Conservation (phyloP, 1,284 basidiomycete genomes). For the Ustilago bromivora region DNA sequence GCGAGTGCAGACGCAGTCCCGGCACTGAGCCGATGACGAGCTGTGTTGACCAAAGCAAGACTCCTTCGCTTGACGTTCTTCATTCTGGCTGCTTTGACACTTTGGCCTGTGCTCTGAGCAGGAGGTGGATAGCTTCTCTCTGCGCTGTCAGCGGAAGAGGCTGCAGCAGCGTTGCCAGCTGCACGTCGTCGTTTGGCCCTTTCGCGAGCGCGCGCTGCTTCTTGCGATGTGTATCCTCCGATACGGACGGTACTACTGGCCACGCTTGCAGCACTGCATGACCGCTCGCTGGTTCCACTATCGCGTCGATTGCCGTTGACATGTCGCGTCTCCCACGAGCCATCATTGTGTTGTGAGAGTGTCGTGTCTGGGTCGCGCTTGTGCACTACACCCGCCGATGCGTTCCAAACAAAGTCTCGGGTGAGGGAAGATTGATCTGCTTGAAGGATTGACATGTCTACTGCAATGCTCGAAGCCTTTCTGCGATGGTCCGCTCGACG, state of each 20-base stretch:
- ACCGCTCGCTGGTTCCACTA: slow-evolving; percentile 25
- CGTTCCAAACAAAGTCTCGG: slow-evolving; percentile 36
- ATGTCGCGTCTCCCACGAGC: slow-evolving; percentile 16
- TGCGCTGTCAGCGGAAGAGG: background rate
- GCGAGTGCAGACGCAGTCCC: slow-evolving; percentile 35
- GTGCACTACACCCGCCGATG: slow-evolving; percentile 21
- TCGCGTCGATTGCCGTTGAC: slow-evolving; percentile 14
- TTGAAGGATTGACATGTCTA: slow-evolving; percentile 30
- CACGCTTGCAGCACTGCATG: slow-evolving; percentile 23
- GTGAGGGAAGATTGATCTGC: slow-evolving; percentile 19
- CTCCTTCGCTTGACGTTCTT: slow-evolving; percentile 32
- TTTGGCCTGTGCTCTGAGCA: slow-evolving; percentile 31
- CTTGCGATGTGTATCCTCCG: slow-evolving; percentile 33
- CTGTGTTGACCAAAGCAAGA: slow-evolving; percentile 32
- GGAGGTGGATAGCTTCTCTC: slow-evolving; percentile 26
- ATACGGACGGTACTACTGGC: slow-evolving; percentile 42
- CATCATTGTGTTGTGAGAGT: background rate
- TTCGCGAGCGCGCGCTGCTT: slow-evolving; percentile 40
- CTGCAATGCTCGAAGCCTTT: slow-evolving; percentile 25
- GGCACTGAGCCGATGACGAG: slow-evolving; percentile 30
- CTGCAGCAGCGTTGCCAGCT: background rate
- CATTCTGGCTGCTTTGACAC: slow-evolving; percentile 14
- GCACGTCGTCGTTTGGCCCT: slow-evolving; percentile 20
- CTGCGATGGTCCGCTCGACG: slow-evolving; percentile 27
- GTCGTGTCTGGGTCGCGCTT: slow-evolving; percentile 14